Evolutionary conservation across 495 filamentous ascomycete genomes (phyloP).

Genomic region (Cercophora samala): DNA sequence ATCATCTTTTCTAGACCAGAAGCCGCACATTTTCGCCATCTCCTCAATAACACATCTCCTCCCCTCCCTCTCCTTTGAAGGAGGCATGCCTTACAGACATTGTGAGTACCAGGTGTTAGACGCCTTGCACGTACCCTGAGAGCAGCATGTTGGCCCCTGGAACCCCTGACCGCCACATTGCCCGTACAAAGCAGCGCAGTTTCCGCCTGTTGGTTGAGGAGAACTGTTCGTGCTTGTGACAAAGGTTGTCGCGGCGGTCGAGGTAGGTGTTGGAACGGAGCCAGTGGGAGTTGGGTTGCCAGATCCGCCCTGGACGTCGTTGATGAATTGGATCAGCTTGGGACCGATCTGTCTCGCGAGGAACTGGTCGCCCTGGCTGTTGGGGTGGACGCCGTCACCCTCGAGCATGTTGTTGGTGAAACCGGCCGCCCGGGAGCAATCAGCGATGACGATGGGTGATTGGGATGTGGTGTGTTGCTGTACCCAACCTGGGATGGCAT

Average conservation of each 20-base stretch:
- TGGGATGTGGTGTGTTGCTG: slow-evolving; percentile 26
- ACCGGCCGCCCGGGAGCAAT: slow-evolving; percentile 26
- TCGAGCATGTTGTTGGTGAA: slow-evolving; percentile 28
- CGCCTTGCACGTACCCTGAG: slow-evolving; percentile 7
- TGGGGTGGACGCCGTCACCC: slow-evolving; percentile 36
- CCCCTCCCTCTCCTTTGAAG: not conserved
- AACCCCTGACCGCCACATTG: slow-evolving; percentile 12
- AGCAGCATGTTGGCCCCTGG: slow-evolving; percentile 10
- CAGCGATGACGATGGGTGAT: slow-evolving; percentile 36
- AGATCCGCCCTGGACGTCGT: slow-evolving; percentile 1
- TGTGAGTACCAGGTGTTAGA: slow-evolving; percentile 15
- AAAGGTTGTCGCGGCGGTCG: not conserved
- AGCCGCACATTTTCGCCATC: too few relatives aligned
- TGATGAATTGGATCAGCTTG: slow-evolving; percentile 23
- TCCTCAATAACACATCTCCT: too few relatives aligned
- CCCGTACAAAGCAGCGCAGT: slow-evolving; percentile 1
- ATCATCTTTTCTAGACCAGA: too few relatives aligned
- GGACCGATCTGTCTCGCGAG: slow-evolving; percentile 29
- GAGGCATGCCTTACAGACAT: not conserved
- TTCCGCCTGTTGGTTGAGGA: slow-evolving; percentile 4
- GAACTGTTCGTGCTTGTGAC: not conserved
- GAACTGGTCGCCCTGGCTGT: slow-evolving; percentile 33
- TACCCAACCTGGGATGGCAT: slow-evolving; percentile 34
- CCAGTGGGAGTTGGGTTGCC: not conserved
- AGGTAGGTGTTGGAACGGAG: not conserved